These are phyloP conservation scores for Russula griseocarnosa DNA, from an alignment of 768 basidiomycete genomes.

Conservation along the genomic window DNA sequence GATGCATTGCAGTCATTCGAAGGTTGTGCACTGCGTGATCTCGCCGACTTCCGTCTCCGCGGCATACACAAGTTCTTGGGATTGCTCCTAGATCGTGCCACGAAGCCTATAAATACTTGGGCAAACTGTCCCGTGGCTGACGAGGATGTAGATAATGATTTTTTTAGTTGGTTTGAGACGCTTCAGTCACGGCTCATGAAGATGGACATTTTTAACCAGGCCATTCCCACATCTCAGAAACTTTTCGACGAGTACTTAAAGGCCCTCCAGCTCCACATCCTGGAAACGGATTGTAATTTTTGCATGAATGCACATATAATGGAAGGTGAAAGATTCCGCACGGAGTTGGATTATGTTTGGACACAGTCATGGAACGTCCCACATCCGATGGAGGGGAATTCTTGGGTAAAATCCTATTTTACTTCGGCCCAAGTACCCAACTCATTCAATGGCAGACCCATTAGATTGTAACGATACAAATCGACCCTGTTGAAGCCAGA, in stretches of 20 bases:
- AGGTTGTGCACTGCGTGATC: not conserved
- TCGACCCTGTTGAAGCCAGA: no score
- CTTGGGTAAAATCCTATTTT: not conserved
- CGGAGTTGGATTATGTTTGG: not conserved
- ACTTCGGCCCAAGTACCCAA: not conserved
- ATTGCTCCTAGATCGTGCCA: not conserved
- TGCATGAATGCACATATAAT: slow-evolving; percentile 3
- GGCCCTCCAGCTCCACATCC: not conserved
- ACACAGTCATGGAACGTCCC: not conserved
- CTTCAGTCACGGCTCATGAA: no score
- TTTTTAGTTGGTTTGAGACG: not conserved
- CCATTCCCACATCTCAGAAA: not conserved
- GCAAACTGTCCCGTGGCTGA: not conserved
- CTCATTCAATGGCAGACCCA: not conserved
- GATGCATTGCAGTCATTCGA: not conserved
- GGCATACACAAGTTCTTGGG: not conserved
- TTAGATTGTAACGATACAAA: no score
- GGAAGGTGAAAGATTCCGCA: slow-evolving; percentile 1
- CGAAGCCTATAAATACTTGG: not conserved
- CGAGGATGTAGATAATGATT: no score
- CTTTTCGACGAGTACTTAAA: not conserved
- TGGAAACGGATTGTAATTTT: not conserved
- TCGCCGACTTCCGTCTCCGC: not conserved
- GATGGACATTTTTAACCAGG: not conserved
- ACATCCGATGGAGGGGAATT: not conserved